Evolutionary conservation across 441 rosid species (phyloP).

Genomic region (Mallotus japonicus): DNA sequence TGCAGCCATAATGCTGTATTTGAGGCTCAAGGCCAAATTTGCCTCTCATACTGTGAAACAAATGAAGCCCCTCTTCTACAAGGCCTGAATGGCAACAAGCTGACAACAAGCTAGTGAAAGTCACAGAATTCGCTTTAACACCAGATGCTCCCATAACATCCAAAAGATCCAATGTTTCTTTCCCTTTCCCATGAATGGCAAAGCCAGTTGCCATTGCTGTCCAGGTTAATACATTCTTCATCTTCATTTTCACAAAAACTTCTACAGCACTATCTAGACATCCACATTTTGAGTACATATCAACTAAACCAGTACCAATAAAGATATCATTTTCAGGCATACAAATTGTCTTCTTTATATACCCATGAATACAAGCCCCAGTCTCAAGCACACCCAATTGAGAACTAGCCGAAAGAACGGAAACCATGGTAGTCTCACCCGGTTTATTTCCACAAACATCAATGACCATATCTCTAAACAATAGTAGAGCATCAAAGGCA

Average conservation of each 20-base stretch:
- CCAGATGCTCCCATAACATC: conserved; percentile 47
- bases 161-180: conserved; percentile 59
- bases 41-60: conserved; percentile 53
- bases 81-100: conserved; percentile 83
- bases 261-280: conserved; percentile 53
- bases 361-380: conserved; percentile 24
- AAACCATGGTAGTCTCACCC: conserved; percentile 18
- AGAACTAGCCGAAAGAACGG: conserved; percentile 20
- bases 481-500: conserved; percentile 32
- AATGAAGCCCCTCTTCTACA: conserved; percentile 63
- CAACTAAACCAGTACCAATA: conserved; percentile 33
- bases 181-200: conserved; percentile 68
- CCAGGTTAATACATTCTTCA: conserved; percentile 63
- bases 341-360: conserved; percentile 15
- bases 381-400: conserved; percentile 24
- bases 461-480: conserved; percentile 23
- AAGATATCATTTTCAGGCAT: conserved; percentile 39
- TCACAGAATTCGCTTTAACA: conserved; percentile 62
- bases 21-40: conserved; percentile 61
- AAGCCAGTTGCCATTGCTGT: conserved; percentile 71
- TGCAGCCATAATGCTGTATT: conserved; percentile 73
- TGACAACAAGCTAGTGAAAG: conserved; percentile 68
- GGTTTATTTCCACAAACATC: conserved; percentile 27
- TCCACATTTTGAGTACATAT: conserved; percentile 88
- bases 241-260: conserved; percentile 40